Base-by-base conservation (phyloP, 1,284 basidiomycete species). In the Marasmius fiardii region DNA sequence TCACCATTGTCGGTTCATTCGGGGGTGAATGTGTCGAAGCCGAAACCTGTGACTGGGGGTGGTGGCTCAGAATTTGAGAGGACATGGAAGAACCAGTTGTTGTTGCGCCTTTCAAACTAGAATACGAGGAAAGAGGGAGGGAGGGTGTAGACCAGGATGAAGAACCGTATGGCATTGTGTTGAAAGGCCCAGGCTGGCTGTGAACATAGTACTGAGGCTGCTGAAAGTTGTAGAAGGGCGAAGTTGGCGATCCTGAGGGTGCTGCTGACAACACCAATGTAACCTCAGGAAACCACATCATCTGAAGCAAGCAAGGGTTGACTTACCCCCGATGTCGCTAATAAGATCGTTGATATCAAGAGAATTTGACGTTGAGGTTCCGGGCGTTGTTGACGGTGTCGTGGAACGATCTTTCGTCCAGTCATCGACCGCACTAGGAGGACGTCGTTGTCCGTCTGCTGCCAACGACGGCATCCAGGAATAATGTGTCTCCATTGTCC, bases 71-170 rank as follows among this genome's bases (percentile, higher is more conserved):
- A 35, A 61, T 60, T 39, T 63, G 52, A 4, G 72, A 60, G 5
- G 63, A 58, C 21, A 62, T 24, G 41, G 52, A 58, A 8, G 68
- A 57, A 3, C 71, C 58, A 55, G 65, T 68, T 18, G 71, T 74
- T 4, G 82, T 90, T 26, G 88, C 88, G 18, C 88, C 88, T 69
- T 90, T 88, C 53, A 90, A 68, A 28, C 83, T 83, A 12, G 88
- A 90, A 61, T 90, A 90, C 57, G 72, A 83, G 7, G 88, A 90
- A 31, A 90, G 68, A 0, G 88, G 88, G 5, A 90, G 68, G 43
- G 77, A 73, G 6, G 74, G 64, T 12, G 73, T 64, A 34, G 64
- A 62, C 0, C 75, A 61, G 80, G 82, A 85, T 21, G 73, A 62
- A 37, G 79, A 66, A 34, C 76, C 73, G 58, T 85, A 85, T 4